Evolutionary conservation across 163 green algal genomes (phyloP).

Genomic region (Coccomyxa subellipsoidea): DNA sequence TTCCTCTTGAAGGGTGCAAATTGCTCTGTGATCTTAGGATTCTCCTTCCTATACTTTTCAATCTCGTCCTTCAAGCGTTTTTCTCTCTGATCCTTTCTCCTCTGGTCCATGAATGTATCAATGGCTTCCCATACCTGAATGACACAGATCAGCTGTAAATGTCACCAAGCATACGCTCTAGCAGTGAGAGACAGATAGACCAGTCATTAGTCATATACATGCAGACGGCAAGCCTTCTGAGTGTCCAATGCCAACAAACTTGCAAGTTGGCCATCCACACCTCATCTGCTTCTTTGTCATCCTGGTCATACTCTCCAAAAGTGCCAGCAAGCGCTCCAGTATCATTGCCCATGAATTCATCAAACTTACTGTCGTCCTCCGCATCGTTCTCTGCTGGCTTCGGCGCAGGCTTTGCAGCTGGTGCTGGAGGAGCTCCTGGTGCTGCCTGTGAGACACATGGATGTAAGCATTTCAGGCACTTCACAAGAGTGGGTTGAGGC

Average conservation of each 20-base stretch:
- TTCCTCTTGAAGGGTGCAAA: constrained; percentile 98
- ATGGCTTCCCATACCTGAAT: constrained; percentile 86
- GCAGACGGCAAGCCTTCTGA: too few relatives aligned
- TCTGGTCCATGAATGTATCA: constrained; percentile 92
- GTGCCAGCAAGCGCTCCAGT: constrained; percentile 44
- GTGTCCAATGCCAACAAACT: background rate
- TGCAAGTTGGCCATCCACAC: too few relatives aligned
- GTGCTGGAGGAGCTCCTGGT: background rate
- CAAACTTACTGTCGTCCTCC: constrained; percentile 87
- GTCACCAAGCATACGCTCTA: background rate
- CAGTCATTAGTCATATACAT: background rate
- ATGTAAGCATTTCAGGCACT: background rate
- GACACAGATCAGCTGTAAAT: background rate
- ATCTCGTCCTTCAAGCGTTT: constrained; percentile 86
- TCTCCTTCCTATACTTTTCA: constrained; percentile 86
- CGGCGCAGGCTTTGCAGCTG: background rate
- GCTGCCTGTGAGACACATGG: background rate
- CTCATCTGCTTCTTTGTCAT: constrained; percentile 90
- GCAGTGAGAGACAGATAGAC: background rate
- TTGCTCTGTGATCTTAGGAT: constrained; percentile 96
- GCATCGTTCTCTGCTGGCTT: constrained; percentile 38
- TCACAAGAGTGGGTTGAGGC: background rate
- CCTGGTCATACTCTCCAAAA: constrained; percentile 78
- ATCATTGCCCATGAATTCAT: constrained; percentile 81
- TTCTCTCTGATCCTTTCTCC: constrained; percentile 76